Percentiles rank a stretch among this genome's conserved stretches.
Conservation (phyloP, 2,329 filamentous ascomycete genomes). For the Aspergillus vadensis region DNA sequence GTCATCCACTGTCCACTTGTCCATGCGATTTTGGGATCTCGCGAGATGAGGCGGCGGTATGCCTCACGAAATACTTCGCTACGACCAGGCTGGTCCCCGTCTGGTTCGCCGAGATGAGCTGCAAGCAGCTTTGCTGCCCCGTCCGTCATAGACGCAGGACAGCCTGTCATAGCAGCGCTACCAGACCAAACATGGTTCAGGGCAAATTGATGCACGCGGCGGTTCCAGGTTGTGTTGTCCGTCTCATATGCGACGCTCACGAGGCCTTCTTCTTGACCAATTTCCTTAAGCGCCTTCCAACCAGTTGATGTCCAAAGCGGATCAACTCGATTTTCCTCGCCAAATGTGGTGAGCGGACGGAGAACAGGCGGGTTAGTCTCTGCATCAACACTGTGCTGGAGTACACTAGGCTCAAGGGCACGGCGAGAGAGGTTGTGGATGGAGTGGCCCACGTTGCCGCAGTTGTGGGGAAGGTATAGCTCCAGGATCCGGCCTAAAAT, state of each 20-base stretch:
- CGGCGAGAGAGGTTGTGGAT: background rate
- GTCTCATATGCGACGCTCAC: background rate
- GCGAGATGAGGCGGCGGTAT: slow-evolving; percentile 6
- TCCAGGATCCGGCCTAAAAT: background rate
- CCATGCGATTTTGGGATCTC: slow-evolving; percentile 47
- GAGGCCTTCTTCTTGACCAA: background rate
- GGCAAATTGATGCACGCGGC: background rate
- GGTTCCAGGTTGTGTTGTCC: background rate
- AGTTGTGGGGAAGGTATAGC: background rate
- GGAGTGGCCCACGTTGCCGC: background rate
- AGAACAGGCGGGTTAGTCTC: background rate
- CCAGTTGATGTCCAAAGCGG: background rate
- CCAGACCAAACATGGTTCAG: slow-evolving; percentile 1
- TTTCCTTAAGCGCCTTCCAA: background rate
- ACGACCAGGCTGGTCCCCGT: background rate
- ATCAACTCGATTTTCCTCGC: background rate
- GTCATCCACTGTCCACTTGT: slow-evolving; percentile 81
- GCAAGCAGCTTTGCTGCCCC: slow-evolving; percentile 40
- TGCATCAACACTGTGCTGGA: background rate
- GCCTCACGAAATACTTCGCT: background rate
- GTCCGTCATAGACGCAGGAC: slow-evolving; percentile 64
- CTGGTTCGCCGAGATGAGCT: slow-evolving; percentile 5
- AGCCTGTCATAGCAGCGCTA: slow-evolving; percentile 32
- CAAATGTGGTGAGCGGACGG: background rate
- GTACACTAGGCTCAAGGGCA: background rate